Conservation (phyloP, 202 grass and related monocot species). For the Eragrostis tef region DNA sequence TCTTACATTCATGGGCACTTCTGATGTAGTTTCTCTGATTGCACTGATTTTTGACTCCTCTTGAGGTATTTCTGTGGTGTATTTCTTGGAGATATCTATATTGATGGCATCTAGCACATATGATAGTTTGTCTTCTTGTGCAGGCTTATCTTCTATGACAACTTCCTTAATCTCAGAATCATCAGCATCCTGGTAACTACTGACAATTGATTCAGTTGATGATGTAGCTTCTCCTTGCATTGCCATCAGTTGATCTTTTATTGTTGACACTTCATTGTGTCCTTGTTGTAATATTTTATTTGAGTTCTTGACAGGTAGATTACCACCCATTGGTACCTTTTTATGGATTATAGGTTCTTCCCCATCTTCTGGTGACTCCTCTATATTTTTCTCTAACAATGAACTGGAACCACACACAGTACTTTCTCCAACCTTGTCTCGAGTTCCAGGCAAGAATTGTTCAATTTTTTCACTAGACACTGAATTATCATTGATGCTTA, state of each 20-base stretch:
- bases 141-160: conserved; percentile 44
- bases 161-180: conserved; percentile 58
- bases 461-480: conserved; percentile 17
- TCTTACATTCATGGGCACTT: conserved; percentile 16
- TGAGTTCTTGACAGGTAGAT: conserved; percentile 36
- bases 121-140: conserved; percentile 27
- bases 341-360: conserved; percentile 39
- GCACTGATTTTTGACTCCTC: conserved; percentile 43
- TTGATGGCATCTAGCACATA: conserved; percentile 30
- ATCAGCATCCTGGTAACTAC: conserved; percentile 44
- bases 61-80: conserved; percentile 9
- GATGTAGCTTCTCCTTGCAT: conserved; percentile 43
- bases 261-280: conserved; percentile 32
- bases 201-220: conserved; percentile 45
- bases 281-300: conserved; percentile 33
- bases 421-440: conserved; percentile 26
- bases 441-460: conserved; percentile 18
- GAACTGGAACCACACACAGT: background rate
- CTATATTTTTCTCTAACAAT: conserved; percentile 33
- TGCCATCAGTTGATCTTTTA: conserved; percentile 28
- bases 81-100: conserved; percentile 23
- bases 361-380: conserved; percentile 38
- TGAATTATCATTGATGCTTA: conserved; percentile 44
- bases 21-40: conserved; percentile 20
- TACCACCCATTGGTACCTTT: conserved; percentile 15